Conservation (phyloP, 768 basidiomycete genomes). For the Rhodotorula taiwanensis region DNA sequence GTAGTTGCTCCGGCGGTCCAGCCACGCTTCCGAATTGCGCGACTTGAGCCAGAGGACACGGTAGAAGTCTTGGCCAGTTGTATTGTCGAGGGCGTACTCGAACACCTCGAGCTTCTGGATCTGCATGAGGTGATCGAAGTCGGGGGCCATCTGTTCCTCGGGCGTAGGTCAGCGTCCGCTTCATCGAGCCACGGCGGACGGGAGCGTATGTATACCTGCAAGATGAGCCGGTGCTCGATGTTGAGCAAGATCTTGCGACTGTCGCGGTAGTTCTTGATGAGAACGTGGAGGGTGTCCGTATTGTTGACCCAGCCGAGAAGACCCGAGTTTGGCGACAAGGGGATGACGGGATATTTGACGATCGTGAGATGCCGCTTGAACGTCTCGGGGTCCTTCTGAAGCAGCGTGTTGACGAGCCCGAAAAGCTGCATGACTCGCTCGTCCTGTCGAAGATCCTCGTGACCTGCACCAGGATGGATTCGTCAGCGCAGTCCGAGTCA, state of each 20-base stretch:
- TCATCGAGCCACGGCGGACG: not conserved
- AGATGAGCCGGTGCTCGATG: slow-evolving; percentile 97
- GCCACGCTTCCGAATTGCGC: slow-evolving; percentile 90
- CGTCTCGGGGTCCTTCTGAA: slow-evolving; percentile 85
- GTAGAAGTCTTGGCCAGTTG: slow-evolving; percentile 95
- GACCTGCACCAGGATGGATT: slow-evolving; percentile 53
- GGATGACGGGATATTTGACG: slow-evolving; percentile 84
- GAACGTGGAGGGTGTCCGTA: slow-evolving; percentile 89
- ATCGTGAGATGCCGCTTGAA: slow-evolving; percentile 95
- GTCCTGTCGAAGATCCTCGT: slow-evolving; percentile 97
- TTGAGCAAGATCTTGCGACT: slow-evolving; percentile 92
- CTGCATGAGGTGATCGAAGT: slow-evolving; percentile 87
- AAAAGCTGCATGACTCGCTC: slow-evolving; percentile 99
- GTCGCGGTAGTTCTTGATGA: slow-evolving; percentile 83
- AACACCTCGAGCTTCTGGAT: slow-evolving; percentile 99
- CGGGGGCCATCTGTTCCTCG: slow-evolving; percentile 89
- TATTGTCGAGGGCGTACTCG: slow-evolving; percentile 96
- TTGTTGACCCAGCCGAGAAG: slow-evolving; percentile 92
- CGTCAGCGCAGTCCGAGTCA: too few relatives aligned
- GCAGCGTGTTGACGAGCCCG: slow-evolving; percentile 87
- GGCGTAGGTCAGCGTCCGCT: not conserved
- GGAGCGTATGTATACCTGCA: slow-evolving; percentile 58
- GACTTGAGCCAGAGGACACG: slow-evolving; percentile 95
- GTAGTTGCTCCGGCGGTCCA: slow-evolving; percentile 91
- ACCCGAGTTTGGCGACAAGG: slow-evolving; percentile 90